Evolutionary conservation across 371 early-diverging fungal genomes (phyloP), one percentile per base, ranked within the genome.

Genomic region (Mucor plumbeus): DNA sequence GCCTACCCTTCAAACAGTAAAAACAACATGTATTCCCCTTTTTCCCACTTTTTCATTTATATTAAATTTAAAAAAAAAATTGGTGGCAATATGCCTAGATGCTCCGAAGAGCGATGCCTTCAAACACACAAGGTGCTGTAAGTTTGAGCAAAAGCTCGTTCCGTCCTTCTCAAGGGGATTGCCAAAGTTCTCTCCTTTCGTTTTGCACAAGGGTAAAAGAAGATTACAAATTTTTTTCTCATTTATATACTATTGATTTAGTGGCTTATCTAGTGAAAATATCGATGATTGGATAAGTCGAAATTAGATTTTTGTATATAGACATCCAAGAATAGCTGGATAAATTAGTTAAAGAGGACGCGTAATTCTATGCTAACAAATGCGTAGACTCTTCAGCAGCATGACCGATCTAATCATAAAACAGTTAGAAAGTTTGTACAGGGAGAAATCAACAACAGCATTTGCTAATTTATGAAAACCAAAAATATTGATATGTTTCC

Each of bases 151-250:
- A 75, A 78, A 77, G 76, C 78, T 77, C 78, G 63, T 77, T 80
- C 81, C 81, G 81, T 80, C 81, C 81, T 80, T 80, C 76, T 80
- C 81, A 80, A 80, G 81, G 81, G 81, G 81, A 80, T 80, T 77
- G 81, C 81, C 81, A 80, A 80, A 80, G 78, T 72, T 80, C 81
- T 80, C 81, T 80, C 81, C 81, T 80, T 80, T 80, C 71, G 71
- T 71, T 71, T 67, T 63, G 71, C 67, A 71, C 71, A 71, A 71
- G 61, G 67, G 60, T 40, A 56, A 61, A 60, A 67, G 63, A 63
- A 35, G 59, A 61, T 35, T 26, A 57, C 19, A 13, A 35, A 55
- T 35, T 44, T 44, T 11, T 19, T 36, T 58, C 38, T 36, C 10
- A 19, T 21, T 58, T 58, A 58, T 15, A 58, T 38, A 36, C 4